These are phyloP conservation scores for Daldinia eschscholtzii DNA, from an alignment of 2,329 filamentous ascomycete species.

Conservation along the genomic window DNA sequence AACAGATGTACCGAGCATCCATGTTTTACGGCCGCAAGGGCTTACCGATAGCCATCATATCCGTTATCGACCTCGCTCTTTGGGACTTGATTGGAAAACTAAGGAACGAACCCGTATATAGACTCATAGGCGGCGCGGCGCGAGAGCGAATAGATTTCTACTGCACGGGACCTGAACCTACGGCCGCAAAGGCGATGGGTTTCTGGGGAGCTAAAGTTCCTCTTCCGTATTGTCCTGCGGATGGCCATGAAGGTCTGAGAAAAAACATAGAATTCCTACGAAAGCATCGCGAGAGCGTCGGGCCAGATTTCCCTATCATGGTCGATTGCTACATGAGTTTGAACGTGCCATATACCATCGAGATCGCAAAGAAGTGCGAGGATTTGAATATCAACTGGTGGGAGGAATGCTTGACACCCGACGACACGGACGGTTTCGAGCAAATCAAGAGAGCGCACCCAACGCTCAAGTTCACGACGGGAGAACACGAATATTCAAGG, in stretches of 20 bases:
- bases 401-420: constrained; percentile 92
- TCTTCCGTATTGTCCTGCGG: constrained; percentile 88
- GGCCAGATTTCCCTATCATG: constrained; percentile 91
- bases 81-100: constrained; percentile 96
- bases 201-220: constrained; percentile 94
- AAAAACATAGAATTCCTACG: constrained; percentile 93
- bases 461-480: constrained; percentile 92
- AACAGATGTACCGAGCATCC: constrained; percentile 95
- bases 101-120: constrained; percentile 92
- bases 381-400: constrained; percentile 95
- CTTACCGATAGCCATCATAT: constrained; percentile 89
- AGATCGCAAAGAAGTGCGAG: constrained; percentile 85
- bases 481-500: constrained; percentile 94
- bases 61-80: constrained; percentile 90
- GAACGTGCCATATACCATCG: constrained; percentile 92
- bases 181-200: constrained; percentile 83
- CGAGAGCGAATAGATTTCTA: constrained; percentile 88
- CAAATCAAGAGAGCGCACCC: constrained; percentile 93
- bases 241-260: constrained; percentile 82
- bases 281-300: constrained; percentile 85
- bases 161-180: constrained; percentile 90
- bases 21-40: constrained; percentile 98
- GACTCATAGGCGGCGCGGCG: constrained; percentile 91
- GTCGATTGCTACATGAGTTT: constrained; percentile 98
- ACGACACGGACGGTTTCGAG: constrained; percentile 91